These are phyloP conservation scores for Tolypocladium paradoxum DNA, from an alignment of 2,329 filamentous ascomycete genomes.

Conservation along the genomic window DNA sequence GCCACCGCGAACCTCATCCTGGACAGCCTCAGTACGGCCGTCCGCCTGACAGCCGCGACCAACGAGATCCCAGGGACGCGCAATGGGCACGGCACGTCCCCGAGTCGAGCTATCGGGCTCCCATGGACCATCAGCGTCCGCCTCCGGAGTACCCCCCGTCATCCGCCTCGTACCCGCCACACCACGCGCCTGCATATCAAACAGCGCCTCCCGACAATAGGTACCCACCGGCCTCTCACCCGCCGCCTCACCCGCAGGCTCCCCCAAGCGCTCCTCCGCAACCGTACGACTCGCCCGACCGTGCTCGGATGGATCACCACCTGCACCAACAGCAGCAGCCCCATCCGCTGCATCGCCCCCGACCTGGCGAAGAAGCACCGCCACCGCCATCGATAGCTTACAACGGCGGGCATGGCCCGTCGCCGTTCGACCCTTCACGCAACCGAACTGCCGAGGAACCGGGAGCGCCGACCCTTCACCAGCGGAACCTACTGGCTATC, in stretches of 20 bases:
- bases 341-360: conserved; percentile 25
- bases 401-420: conserved; percentile 28
- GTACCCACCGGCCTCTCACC: conserved; percentile 24
- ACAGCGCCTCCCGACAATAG: conserved; percentile 18
- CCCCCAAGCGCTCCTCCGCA: conserved; percentile 14
- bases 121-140: conserved; percentile 29
- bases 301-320: conserved; percentile 30
- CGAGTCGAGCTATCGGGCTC: conserved; percentile 23
- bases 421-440: conserved; percentile 28
- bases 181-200: conserved; percentile 19
- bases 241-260: conserved; percentile 17
- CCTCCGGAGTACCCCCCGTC: conserved; percentile 38
- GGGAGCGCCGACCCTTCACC: conserved; percentile 41
- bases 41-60: conserved; percentile 30
- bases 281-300: conserved; percentile 40
- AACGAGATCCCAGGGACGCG: conserved; percentile 20
- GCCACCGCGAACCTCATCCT: conserved; percentile 32
- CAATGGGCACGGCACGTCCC: conserved; percentile 22
- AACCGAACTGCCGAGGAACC: conserved; percentile 36
- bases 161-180: conserved; percentile 23
- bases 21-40: conserved; percentile 34
- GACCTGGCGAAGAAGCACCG: conserved; percentile 35
- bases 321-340: conserved; percentile 23
- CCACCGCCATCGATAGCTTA: conserved; percentile 42
- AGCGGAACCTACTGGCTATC: conserved; percentile 61